phyloP scores from a whole-genome alignment of 2,329 filamentous ascomycete species.

The Xylariaceae sp. region DNA sequence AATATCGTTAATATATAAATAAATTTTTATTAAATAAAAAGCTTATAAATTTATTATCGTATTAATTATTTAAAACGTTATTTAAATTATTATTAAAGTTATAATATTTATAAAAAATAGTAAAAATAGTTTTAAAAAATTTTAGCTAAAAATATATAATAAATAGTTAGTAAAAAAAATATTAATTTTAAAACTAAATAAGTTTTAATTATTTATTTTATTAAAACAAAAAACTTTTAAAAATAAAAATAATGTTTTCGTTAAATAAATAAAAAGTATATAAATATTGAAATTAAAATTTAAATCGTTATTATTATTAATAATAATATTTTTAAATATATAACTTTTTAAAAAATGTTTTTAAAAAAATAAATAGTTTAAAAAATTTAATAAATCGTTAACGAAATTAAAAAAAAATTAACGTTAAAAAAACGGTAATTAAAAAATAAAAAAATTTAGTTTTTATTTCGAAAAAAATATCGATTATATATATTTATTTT shows the following conservation, averaged over 20 bases:
- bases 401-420: not conserved
- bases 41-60: not conserved
- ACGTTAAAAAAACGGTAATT: not conserved
- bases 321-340: not conserved
- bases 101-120: not conserved
- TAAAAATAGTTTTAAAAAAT: not conserved
- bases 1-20: not conserved
- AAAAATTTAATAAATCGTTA: not conserved
- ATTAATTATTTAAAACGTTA: not conserved
- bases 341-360: not conserved
- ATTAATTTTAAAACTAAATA: not conserved
- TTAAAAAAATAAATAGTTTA: not conserved
- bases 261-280: not conserved
- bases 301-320: not conserved
- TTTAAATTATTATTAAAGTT: not conserved
- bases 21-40: not conserved
- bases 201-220: not conserved
- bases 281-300: not conserved
- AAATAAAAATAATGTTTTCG: not conserved
- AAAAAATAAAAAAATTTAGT: not conserved
- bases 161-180: not conserved
- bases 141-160: not conserved
- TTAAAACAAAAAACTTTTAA: not conserved
- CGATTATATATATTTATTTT: too few species aligned
- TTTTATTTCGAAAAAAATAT: too few species aligned